Base-by-base conservation (phyloP, 768 basidiomycete species). In the Artomyces pyxidatus region DNA sequence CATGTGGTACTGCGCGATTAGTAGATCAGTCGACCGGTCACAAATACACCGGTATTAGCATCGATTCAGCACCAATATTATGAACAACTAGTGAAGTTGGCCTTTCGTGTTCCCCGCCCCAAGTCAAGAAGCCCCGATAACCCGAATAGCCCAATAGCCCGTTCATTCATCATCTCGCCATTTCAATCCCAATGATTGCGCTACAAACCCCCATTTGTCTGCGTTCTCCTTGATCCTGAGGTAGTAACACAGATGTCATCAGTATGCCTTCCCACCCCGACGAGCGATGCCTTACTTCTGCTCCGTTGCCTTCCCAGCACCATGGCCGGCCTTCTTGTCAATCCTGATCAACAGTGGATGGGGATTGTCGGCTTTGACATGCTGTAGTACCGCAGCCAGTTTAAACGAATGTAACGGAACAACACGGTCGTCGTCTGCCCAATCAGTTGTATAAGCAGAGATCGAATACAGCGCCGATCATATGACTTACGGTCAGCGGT, bases 351-450 rank as follows among this genome's bases (percentile, higher is more conserved):
- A 70, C 11, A 91, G 68, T 5, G 88, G 89, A 58, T 88, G 66
- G 0, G 78, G 76, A 61, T 89, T 91, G 40, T 79, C 57, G 1
- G 84, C 72, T 1, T 78, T 65, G 1, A 64, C 67, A 60, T 90
- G 66, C 60, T 92, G 88, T 30, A 90, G 68, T n/a, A 80, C 79
- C 14, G 89, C 89, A 0, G 83, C 81, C 44, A 80, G 73, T 65
- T 92, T 92, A 76, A 86, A 89, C 8, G 87, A 86, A 65, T 90
- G 89, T 61, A 88, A 68, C 1, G 87, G 86, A 4, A 90, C 87
- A n/a, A 91, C 88, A 28, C 88, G 82, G 58, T 88, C 86, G 56
- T 90, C 88, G 53, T 88, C 86, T 88, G 57, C 16, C 17, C 22
- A 39, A 21, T 19, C 11, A 28, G n/a, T 25, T 26, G 7, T 14